Evolutionary conservation across 192 early-diverging fungal species (phyloP), one percentile per base, ranked within the genome.

Genomic region (Gamsiella multidivaricata): DNA sequence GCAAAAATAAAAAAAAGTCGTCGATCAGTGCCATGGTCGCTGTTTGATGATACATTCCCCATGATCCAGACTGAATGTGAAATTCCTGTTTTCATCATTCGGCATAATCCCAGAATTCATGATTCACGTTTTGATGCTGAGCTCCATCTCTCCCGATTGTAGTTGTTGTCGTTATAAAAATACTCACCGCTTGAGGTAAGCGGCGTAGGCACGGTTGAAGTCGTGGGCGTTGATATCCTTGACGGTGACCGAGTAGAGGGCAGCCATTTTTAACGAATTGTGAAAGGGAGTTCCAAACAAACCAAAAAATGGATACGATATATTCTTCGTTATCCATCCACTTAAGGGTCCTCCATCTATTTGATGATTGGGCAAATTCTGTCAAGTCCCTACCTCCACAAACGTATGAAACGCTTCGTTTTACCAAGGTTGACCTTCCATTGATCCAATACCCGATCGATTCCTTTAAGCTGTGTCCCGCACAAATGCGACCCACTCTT

Each of bases 201-300:
- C 98, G 80, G 98, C 95, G 85, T 98, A 98, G 63, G 98, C 94
- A 87, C 93, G 93, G 86, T 98, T 92, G 88, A 98, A 98, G 58
- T 88, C 93, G 84, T 96, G 95, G 61, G 97, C 83, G 85, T 87
- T 87, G 69, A 99, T 97, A 91, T 99, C 97, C 91, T 97, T 95
- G 67, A 99, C 96, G 81, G 96, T 97, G 81, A 92, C 88, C 65
- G 74, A 78, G 74, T 78, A 78, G 59, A 78, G 69, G 61, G 69
- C 54, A 57, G 54, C 61, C 70, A 72, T 64, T 72, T 56, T n/a
- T 64, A 62, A 43, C 54, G 47, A 72, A 64, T 50, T 72, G 61
- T 72, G 69, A 72, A 59, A 72, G 70, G 61, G 46, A 43, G 55
- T 34, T 25, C 51, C 47, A 50, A 53, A 70, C 61, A 23, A 61